Conservation (phyloP, 2,329 filamentous ascomycete species). For the Colletotrichum sp. region DNA sequence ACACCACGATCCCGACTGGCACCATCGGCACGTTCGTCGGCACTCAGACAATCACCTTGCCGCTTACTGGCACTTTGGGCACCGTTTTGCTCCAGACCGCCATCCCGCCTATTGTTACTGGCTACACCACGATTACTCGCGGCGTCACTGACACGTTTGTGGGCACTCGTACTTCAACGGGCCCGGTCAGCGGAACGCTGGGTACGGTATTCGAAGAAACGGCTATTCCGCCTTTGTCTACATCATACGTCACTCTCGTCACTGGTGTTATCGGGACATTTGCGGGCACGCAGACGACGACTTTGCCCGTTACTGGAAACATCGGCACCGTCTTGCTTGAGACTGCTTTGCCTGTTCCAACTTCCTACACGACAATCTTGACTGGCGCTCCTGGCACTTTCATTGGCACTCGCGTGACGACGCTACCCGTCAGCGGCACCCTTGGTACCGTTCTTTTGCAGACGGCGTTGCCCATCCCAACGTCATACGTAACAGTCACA, state of each 20-base stretch:
- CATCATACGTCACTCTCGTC: neutral
- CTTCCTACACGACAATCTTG: slow-evolving; percentile 5
- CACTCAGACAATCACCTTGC: neutral
- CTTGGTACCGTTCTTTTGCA: neutral
- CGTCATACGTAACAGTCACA: neutral
- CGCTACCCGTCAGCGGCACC: neutral
- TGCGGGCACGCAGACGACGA: neutral
- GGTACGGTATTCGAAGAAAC: neutral
- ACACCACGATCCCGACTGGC: neutral
- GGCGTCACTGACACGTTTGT: neutral
- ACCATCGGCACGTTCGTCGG: neutral
- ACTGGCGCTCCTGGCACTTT: neutral
- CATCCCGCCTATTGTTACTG: neutral
- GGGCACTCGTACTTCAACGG: neutral
- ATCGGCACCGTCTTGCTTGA: neutral
- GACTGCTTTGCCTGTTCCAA: neutral
- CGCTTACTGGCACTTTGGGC: neutral
- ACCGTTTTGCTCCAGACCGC: neutral
- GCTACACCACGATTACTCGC: neutral
- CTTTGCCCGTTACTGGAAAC: neutral
- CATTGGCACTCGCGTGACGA: neutral
- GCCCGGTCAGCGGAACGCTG: neutral
- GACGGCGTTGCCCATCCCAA: neutral
- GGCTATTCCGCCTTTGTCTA: neutral
- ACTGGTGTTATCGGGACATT: neutral